A percentile compares a stretch with the other conserved stretches of the same genome.
Evolutionary conservation across 2,329 filamentous ascomycete species (phyloP).

Genomic region (Aschersonia sp.): DNA sequence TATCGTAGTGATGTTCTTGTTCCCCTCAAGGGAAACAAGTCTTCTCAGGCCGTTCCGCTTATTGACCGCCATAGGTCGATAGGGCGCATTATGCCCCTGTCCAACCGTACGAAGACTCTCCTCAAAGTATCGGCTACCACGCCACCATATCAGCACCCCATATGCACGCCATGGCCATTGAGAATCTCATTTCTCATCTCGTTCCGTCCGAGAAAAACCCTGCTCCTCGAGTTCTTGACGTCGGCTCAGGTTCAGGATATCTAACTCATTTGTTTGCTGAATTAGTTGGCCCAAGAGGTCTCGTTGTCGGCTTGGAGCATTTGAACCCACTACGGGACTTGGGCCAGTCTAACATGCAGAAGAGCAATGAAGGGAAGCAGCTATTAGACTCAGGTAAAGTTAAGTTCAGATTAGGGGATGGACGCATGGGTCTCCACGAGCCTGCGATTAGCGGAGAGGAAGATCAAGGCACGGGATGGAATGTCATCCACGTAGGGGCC

Average conservation of each 20-base stretch:
- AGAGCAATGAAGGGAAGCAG: conserved; percentile 39
- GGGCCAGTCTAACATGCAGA: conserved; percentile 50
- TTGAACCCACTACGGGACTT: conserved; percentile 49
- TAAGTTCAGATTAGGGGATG: conserved; percentile 62
- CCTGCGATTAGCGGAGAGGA: conserved; percentile 25
- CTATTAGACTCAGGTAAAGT: conserved; percentile 53
- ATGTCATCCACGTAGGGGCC: conserved; percentile 92
- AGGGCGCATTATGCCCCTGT: conserved; percentile 67
- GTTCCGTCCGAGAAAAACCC: conserved; percentile 18
- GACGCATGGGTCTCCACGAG: conserved; percentile 47
- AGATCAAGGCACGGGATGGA: conserved; percentile 48
- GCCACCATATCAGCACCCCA: conserved; percentile 47
- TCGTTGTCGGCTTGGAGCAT: conserved; percentile 63
- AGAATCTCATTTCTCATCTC: conserved; percentile 32
- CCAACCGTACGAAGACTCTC: conserved; percentile 50
- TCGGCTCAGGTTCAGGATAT: conserved; percentile 68
- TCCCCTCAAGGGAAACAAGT: not conserved
- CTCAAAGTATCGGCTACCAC: conserved; percentile 37
- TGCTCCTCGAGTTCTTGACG: conserved; percentile 47
- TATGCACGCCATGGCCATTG: conserved; percentile 42
- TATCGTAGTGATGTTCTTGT: not conserved
- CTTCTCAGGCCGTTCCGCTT: not conserved
- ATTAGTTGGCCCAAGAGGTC: conserved; percentile 39
- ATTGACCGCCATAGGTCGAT: conserved; percentile 52
- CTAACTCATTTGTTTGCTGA: conserved; percentile 80